These are phyloP conservation scores for Trichophyton rubrum DNA, from an alignment of 2,329 filamentous ascomycete genomes.

Conservation along the genomic window DNA sequence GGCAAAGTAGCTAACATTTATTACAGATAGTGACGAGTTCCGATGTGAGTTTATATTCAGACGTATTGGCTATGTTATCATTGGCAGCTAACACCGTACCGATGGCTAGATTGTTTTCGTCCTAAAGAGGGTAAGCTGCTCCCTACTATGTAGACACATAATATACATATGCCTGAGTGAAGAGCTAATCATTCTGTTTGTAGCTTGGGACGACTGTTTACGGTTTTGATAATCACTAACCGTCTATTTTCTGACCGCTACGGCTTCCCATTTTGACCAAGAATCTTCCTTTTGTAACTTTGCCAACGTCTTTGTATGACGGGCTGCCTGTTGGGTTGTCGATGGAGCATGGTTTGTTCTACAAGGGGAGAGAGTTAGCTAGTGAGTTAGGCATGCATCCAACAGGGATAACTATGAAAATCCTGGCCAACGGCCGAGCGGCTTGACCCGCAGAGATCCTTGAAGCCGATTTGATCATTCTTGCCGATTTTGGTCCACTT, in stretches of 20 bases:
- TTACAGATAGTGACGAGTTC: slow-evolving; percentile 13
- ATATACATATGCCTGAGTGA: background rate
- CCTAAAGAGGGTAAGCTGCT: slow-evolving; percentile 10
- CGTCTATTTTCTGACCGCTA: background rate
- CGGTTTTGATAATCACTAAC: slow-evolving; percentile 11
- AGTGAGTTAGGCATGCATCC: background rate
- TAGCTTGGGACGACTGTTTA: slow-evolving; percentile 15
- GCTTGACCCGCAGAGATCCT: background rate
- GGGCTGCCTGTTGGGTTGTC: background rate
- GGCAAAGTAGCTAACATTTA: background rate
- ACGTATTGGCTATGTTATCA: background rate
- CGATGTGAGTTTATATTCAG: slow-evolving; percentile 12
- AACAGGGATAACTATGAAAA: background rate
- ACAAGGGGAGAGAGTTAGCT: background rate
- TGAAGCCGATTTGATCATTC: background rate
- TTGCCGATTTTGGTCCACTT: background rate
- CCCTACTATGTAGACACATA: background rate
- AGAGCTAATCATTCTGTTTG: slow-evolving; percentile 1
- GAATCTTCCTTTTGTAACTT: background rate
- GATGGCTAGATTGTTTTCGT: slow-evolving; percentile 9
- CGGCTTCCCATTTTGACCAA: no score
- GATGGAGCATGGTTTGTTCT: background rate
- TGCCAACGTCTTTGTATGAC: background rate
- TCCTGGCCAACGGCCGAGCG: background rate
- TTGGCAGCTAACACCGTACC: background rate